These are phyloP conservation scores for Canariomyces notabilis DNA, from an alignment of 2,329 filamentous ascomycete genomes.

Conservation along the genomic window DNA sequence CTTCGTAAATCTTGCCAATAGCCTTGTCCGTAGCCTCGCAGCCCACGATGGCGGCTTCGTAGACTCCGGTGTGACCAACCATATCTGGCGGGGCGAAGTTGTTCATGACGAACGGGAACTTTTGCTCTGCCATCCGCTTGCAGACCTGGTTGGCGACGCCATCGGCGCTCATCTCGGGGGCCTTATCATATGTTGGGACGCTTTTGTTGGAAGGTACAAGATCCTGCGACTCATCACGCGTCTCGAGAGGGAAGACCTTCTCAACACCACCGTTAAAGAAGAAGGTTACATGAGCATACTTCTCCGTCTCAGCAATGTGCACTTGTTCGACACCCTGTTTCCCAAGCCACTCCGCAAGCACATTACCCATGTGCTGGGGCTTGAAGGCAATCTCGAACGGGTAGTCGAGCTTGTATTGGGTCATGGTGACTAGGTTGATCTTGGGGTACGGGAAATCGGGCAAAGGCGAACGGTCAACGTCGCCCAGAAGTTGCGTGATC, in stretches of 20 bases:
- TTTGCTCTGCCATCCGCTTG: constrained; percentile 78
- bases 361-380: constrained; percentile 93
- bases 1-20: constrained; percentile 87
- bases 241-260: constrained; percentile 89
- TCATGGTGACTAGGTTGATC: constrained; percentile 93
- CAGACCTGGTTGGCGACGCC: constrained; percentile 83
- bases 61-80: constrained; percentile 98
- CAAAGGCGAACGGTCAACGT: constrained; percentile 82
- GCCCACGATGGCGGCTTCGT: constrained; percentile 85
- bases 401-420: constrained; percentile 93
- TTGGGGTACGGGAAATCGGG: constrained; percentile 93
- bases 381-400: constrained; percentile 89
- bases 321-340: constrained; percentile 89
- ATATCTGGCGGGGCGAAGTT: constrained; percentile 99
- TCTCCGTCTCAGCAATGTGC: constrained; percentile 97
- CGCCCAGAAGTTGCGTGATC: constrained; percentile 88
- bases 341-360: constrained; percentile 93
- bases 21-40: constrained; percentile 85
- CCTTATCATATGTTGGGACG: constrained; percentile 89
- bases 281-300: constrained; percentile 99
- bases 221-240: constrained; percentile 74
- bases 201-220: constrained; percentile 81
- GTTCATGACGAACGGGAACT: constrained; percentile 98
- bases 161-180: constrained; percentile 93
- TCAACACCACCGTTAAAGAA: constrained; percentile 99